These are phyloP conservation scores for Magnolia kwangsiensis DNA, from an alignment of 164 flowering plant genomes.

Conservation along the genomic window DNA sequence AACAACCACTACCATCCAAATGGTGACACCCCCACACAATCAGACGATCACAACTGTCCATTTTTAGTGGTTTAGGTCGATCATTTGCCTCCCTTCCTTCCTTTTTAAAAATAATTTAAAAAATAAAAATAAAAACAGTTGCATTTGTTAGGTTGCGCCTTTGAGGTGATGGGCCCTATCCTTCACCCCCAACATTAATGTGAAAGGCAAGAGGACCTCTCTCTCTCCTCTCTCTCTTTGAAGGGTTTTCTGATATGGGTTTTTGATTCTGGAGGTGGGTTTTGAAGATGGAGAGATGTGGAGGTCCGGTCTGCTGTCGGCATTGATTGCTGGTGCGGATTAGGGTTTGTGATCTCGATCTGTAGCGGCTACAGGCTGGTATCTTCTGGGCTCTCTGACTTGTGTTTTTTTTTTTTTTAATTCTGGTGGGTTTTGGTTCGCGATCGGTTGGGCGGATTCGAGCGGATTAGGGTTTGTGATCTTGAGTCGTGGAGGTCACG, in stretches of 20 bases:
- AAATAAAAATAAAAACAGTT: too few relatives aligned
- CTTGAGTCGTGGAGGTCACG: background rate
- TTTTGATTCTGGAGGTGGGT: slow-evolving; percentile 1
- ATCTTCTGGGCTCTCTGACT: slow-evolving; percentile 7
- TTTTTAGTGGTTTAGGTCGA: background rate
- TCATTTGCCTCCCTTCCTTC: background rate
- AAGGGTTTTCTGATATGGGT: background rate
- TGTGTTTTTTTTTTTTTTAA: slow-evolving; percentile 26
- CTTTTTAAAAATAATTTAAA: too few relatives aligned
- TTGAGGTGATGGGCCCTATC: background rate
- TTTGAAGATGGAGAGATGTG: background rate
- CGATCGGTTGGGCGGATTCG: background rate
- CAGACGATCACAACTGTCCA: background rate
- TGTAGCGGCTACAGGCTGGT: background rate
- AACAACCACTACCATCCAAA: background rate
- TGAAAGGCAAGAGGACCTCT: background rate
- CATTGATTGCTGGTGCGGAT: background rate
- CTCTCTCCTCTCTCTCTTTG: background rate
- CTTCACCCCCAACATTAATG: background rate
- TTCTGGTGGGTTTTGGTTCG: slow-evolving; percentile 12
- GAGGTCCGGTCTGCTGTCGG: background rate
- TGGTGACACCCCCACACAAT: background rate
- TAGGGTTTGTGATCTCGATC: background rate
- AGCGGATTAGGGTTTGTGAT: slow-evolving; percentile 7
- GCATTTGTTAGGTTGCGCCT: background rate